Evolutionary conservation across 2,329 filamentous ascomycete species (phyloP).

Genomic region (Chaetothyriales sp.): DNA sequence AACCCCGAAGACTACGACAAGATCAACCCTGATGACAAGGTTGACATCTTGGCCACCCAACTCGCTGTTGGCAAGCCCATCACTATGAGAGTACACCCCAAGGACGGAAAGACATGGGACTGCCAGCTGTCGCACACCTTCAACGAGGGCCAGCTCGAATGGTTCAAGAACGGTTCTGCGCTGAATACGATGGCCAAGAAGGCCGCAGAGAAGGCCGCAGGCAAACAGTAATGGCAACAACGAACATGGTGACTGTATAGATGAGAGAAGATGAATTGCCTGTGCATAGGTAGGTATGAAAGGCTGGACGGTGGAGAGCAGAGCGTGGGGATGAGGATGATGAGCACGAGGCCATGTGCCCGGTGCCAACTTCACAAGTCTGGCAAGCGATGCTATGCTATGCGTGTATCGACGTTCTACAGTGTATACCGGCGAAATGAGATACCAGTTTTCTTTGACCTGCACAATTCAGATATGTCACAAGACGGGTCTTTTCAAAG

Average conservation of each 20-base stretch:
- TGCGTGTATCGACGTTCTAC: background rate
- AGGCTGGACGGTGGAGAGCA: background rate
- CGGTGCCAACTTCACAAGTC: background rate
- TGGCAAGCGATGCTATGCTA: background rate
- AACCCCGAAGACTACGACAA: slow-evolving; percentile 96
- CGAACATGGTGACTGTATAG: background rate
- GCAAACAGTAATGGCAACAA: background rate
- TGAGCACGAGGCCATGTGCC: background rate
- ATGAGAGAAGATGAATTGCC: background rate
- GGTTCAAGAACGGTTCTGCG: slow-evolving; percentile 96
- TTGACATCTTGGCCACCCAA: slow-evolving; percentile 79
- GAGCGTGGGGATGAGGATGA: background rate
- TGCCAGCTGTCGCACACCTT: slow-evolving; percentile 84
- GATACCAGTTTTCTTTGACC: background rate
- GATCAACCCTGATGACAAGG: slow-evolving; percentile 81
- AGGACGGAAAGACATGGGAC: slow-evolving; percentile 67
- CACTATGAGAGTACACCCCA: slow-evolving; percentile 81
- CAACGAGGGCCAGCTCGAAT: slow-evolving; percentile 95
- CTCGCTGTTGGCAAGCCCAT: slow-evolving; percentile 85
- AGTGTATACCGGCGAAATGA: background rate
- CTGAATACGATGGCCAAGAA: slow-evolving; percentile 95
- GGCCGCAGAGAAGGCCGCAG: no score
- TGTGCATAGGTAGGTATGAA: background rate
- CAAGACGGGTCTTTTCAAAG: no score
- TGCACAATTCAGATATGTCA: background rate